phyloP scores from a whole-genome alignment of 371 early-diverging fungal genomes.

The Polyrhizophydium stewartii region DNA sequence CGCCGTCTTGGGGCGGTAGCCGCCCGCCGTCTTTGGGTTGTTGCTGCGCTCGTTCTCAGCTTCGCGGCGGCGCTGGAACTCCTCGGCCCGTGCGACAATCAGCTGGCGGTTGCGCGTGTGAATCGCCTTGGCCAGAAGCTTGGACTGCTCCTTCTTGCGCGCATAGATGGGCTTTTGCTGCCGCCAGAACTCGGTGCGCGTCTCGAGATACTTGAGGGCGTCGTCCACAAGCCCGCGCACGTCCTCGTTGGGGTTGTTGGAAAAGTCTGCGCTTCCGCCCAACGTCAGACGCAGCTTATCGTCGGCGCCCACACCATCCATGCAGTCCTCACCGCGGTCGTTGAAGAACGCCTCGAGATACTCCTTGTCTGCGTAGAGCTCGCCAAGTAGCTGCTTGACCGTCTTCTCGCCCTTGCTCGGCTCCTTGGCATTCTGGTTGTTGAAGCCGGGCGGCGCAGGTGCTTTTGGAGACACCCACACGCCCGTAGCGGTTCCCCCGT shows the following conservation, averaged over 20 bases:
- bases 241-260: conserved; percentile 33
- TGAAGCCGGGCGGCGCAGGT: conserved; percentile 3
- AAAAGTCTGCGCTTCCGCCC: no score
- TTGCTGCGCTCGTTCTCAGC: background rate
- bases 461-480: conserved; percentile 9
- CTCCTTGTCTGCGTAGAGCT: conserved; percentile 43
- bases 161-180: conserved; percentile 50
- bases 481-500: background rate
- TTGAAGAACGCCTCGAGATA: conserved; percentile 35
- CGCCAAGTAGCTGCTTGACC: conserved; percentile 39
- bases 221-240: conserved; percentile 29
- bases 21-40: conserved; percentile 16
- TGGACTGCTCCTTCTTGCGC: conserved; percentile 28
- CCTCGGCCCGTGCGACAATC: conserved; percentile 12
- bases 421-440: background rate
- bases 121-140: conserved; percentile 16
- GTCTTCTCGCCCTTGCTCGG: conserved; percentile 10
- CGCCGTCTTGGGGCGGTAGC: background rate
- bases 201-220: conserved; percentile 41
- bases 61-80: conserved; percentile 10
- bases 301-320: no score
- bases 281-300: no score
- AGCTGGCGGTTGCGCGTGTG: conserved; percentile 19
- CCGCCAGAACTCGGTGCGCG: conserved; percentile 48
- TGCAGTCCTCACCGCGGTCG: conserved; percentile 19